Evolutionary conservation across 495 filamentous ascomycete genomes (phyloP).

Genomic region (Aspergillus affinis): DNA sequence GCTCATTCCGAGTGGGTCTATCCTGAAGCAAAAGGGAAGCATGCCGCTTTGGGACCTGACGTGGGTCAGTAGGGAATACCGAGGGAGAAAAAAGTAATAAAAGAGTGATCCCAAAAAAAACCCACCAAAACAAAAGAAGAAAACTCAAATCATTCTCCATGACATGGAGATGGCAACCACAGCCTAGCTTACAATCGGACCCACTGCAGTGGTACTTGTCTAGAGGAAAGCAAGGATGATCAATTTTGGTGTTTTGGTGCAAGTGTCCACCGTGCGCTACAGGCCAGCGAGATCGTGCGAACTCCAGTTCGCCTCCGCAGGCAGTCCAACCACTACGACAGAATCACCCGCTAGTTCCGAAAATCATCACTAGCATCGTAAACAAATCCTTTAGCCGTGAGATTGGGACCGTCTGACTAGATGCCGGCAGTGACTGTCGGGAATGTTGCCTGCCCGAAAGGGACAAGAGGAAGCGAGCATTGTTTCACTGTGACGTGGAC

Average conservation of each 20-base stretch:
- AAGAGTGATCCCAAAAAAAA: neutral
- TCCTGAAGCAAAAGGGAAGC: neutral
- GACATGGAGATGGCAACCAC: neutral
- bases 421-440: neutral
- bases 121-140: neutral
- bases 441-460: neutral
- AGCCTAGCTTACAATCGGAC: neutral
- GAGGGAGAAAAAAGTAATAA: neutral
- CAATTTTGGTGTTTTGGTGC: neutral
- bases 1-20: neutral
- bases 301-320: conserved; percentile 2
- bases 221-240: neutral
- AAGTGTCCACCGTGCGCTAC: neutral
- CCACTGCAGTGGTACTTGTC: neutral
- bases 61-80: neutral
- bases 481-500: conserved; percentile 1
- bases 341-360: conserved; percentile 1
- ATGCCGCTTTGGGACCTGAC: neutral
- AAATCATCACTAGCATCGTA: neutral
- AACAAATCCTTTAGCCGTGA: neutral
- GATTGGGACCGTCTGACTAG: neutral
- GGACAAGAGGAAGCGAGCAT: neutral
- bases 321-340: neutral
- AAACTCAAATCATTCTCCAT: neutral
- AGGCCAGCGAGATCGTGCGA: conserved; percentile 1